A percentile compares a stretch with the other conserved stretches of the same genome.
Conservation (phyloP, 805 yeast species). For the Metschnikowia cerradonensis region DNA sequence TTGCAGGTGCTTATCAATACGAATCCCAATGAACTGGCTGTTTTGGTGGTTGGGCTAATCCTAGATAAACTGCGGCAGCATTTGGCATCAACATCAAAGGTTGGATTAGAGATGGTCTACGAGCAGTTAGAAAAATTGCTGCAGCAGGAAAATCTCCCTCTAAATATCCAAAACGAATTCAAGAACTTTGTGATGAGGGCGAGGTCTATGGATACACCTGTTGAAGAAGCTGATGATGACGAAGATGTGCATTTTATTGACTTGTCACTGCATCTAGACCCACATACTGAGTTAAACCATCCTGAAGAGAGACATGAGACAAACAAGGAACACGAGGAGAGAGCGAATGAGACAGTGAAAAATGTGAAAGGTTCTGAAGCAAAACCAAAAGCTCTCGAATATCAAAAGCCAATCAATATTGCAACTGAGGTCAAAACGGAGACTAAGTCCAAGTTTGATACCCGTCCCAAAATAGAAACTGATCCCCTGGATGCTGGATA, state of each 20-base stretch:
- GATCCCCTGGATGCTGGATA: background rate
- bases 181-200: conserved; percentile 10
- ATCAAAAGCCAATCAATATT: too few species aligned
- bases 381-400: too few species aligned
- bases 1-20: conserved; percentile 34
- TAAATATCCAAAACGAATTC: conserved; percentile 6
- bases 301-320: background rate
- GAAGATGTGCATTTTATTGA: conserved; percentile 6
- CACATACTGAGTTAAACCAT: background rate
- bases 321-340: background rate
- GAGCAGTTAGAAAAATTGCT: conserved; percentile 59
- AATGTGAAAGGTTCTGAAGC: background rate
- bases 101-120: conserved; percentile 48
- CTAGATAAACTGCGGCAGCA: conserved; percentile 50
- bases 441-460: background rate
- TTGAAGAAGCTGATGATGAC: conserved; percentile 25
- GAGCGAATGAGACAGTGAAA: background rate
- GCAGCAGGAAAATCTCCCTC: conserved; percentile 42
- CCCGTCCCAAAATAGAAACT: background rate
- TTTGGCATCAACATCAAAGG: conserved; percentile 39
- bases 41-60: conserved; percentile 51
- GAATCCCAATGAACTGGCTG: conserved; percentile 49
- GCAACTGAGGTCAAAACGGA: too few species aligned
- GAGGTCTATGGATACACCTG: conserved; percentile 18
- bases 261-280: conserved; percentile 1